A percentile compares a stretch with the other conserved stretches of the same genome.
Conservation (phyloP, 495 filamentous ascomycete species). For the Baudoinia panamericana region DNA sequence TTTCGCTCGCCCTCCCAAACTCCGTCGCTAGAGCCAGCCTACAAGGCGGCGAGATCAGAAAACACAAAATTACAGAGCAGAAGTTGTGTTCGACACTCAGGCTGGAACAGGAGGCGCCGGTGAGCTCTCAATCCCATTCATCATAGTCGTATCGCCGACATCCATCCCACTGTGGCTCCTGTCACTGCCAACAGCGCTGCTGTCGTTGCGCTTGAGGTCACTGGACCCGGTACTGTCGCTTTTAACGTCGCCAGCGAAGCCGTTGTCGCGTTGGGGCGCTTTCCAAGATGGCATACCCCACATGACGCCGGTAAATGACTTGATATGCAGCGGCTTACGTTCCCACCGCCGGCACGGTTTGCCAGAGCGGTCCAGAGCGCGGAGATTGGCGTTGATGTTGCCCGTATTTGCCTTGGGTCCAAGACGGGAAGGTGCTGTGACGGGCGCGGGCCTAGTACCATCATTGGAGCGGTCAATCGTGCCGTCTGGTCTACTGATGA, state of each 20-base stretch:
- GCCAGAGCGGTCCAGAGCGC: constrained; percentile 80
- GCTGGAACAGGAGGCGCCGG: constrained; percentile 8
- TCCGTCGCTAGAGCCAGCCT: too few species aligned
- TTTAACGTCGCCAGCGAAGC: constrained; percentile 32
- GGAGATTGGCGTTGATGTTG: constrained; percentile 90
- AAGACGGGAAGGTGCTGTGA: constrained; percentile 51
- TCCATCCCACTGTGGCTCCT: constrained; percentile 52
- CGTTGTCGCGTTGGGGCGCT: constrained; percentile 43
- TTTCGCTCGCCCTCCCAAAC: too few species aligned
- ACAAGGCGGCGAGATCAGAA: not conserved
- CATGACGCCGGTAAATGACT: constrained; percentile 80
- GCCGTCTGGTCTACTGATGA: constrained; percentile 18
- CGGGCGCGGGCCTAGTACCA: not conserved
- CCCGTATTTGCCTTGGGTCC: constrained; percentile 96
- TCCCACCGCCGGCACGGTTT: constrained; percentile 87
- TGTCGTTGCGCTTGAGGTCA: constrained; percentile 65
- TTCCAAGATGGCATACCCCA: constrained; percentile 83
- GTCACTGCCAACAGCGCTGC: constrained; percentile 56
- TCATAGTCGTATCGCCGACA: constrained; percentile 21
- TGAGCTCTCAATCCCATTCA: constrained; percentile 16
- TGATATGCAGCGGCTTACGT: constrained; percentile 65
- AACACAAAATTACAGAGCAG: too few species aligned
- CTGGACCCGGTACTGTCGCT: constrained; percentile 48
- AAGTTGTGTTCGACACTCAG: not conserved
- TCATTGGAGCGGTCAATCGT: constrained; percentile 20